Conservation (phyloP, 2,329 filamentous ascomycete species). For the Chlorencoelia australis region DNA sequence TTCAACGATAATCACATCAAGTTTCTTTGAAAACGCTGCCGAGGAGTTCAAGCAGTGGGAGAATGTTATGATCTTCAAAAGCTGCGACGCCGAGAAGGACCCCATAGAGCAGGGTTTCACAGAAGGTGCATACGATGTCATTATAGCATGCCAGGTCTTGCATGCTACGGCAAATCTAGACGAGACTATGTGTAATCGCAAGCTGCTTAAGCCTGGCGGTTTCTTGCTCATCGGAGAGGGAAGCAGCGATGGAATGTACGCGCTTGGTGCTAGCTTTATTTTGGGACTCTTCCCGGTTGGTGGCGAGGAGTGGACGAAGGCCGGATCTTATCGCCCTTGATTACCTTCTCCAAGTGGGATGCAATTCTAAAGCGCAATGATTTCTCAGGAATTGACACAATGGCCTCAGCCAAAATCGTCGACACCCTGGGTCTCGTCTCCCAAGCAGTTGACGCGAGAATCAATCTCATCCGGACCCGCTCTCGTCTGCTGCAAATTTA, state of each 20-base stretch:
- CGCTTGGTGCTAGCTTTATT: constrained; percentile 1
- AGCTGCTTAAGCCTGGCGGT: constrained; percentile 35
- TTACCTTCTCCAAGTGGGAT: constrained; percentile 14
- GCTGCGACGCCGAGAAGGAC: constrained; percentile 26
- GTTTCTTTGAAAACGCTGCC: constrained; percentile 31
- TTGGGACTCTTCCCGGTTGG: constrained; percentile 3
- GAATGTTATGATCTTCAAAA: constrained; percentile 24
- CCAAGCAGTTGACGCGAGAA: constrained; percentile 6
- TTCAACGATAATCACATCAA: constrained; percentile 35
- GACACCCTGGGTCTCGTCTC: neutral
- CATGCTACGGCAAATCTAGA: constrained; percentile 29
- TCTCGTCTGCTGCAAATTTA: no score
- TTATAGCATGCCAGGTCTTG: constrained; percentile 31
- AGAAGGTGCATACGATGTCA: constrained; percentile 27
- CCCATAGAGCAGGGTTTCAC: constrained; percentile 26
- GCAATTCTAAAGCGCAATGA: constrained; percentile 15
- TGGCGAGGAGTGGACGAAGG: constrained; percentile 10
- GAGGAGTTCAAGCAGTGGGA: constrained; percentile 18
- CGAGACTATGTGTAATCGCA: constrained; percentile 26
- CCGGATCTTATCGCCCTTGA: neutral
- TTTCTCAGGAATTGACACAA: constrained; percentile 21
- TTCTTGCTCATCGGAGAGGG: constrained; percentile 33
- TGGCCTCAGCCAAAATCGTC: neutral
- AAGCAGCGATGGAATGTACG: constrained; percentile 1
- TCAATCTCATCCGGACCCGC: constrained; percentile 3